Conservation (phyloP, 179 eudicot genomes). For the Vitellaria paradoxa region DNA sequence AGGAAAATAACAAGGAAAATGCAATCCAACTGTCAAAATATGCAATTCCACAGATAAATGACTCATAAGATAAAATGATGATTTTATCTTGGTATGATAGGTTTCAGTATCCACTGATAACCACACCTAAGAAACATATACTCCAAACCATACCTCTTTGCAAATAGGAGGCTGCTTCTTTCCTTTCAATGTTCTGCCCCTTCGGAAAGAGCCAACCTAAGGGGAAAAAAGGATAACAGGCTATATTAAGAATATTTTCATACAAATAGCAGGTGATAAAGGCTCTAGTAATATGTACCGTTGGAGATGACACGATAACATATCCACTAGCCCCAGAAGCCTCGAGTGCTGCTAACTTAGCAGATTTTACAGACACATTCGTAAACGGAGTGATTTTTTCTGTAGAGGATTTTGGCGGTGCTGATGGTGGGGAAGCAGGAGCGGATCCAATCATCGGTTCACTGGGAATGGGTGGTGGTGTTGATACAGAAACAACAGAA, state of each 20-base stretch:
- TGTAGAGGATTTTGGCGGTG: slow-evolving; percentile 46
- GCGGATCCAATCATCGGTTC: slow-evolving; percentile 50
- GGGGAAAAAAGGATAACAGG: background rate
- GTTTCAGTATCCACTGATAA: background rate
- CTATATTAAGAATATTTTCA: background rate
- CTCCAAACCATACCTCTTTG: slow-evolving; percentile 54
- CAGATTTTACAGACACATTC: slow-evolving; percentile 46
- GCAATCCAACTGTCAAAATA: too few species aligned
- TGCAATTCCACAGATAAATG: too few species aligned
- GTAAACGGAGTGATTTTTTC: slow-evolving; percentile 62
- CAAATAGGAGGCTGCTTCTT: slow-evolving; percentile 73
- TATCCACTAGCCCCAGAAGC: slow-evolving; percentile 76
- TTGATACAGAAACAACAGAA: slow-evolving; percentile 29
- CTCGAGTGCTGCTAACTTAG: slow-evolving; percentile 73
- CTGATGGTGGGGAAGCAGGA: slow-evolving; percentile 39
- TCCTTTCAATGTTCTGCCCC: slow-evolving; percentile 73
- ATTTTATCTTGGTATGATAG: background rate
- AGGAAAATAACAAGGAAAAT: too few species aligned
- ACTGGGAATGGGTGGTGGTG: slow-evolving; percentile 45
- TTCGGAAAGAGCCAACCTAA: slow-evolving; percentile 87
- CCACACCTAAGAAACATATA: background rate
- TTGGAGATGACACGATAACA: slow-evolving; percentile 74
- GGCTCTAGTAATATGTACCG: slow-evolving; percentile 42
- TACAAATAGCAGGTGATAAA: background rate
- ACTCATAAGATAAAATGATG: too few species aligned